Evolutionary conservation across 306 rosid genomes (phyloP), one percentile per base, ranked within the genome.

Genomic region (Abrus precatorius): DNA sequence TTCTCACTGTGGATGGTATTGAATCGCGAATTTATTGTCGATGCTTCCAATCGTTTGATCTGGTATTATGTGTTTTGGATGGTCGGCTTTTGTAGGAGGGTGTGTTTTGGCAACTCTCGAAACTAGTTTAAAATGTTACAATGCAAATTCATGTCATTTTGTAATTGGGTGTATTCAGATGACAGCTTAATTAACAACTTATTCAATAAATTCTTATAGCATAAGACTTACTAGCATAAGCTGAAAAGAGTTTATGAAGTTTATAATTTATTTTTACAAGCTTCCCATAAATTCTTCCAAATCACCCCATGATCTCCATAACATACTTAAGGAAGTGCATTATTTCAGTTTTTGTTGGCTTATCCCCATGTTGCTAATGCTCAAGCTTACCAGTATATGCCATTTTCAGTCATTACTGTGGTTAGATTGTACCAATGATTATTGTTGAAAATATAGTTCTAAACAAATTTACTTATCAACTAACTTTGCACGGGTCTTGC

Each of bases 301-400:
- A n/a, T n/a, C n/a, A n/a, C n/a, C n/a, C n/a, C n/a, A n/a, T n/a
- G n/a, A 8, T 69, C 69, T 33, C 47, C 9, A 45, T 44, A 52
- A 59, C 6, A 3, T 28, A 13, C 11, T 14, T 8, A 27, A 45
- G 48, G 10, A 32, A 59, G 7, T 38, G 36, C 36, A 68, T 8
- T 27, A 72, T 5, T 59, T 38, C 61, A 79, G 29, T 34, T 78
- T 74, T 86, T 6, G 87, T 83, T 34, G 97, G 97, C 53, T 70
- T 89, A 76, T 90, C 94, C 77, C 92, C 97, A 2, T 89, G 93
- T 81, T 92, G 97, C 90, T 79, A 11, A 91, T 86, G 90, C 80
- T 88, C 76, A 43, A 89, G 84, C 71, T 90, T 95, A 48, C 43
- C 52, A 47, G 4, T 11, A 38, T 11, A 81, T 56, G 43, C 3